phyloP scores from a whole-genome alignment of 495 filamentous ascomycete genomes.

The Penicillium ochrochloron region DNA sequence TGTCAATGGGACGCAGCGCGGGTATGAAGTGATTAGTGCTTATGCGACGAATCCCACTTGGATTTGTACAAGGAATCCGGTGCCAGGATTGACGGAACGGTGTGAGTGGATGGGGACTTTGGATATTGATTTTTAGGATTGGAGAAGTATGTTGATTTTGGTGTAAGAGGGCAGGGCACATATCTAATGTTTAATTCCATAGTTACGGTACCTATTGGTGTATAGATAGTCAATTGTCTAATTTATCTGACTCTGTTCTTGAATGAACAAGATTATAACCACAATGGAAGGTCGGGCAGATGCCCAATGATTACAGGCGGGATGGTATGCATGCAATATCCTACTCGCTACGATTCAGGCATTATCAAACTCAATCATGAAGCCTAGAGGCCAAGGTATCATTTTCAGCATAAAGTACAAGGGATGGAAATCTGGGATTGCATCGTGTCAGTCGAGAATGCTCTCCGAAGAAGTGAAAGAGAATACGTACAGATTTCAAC shows the following conservation, averaged over 20 bases:
- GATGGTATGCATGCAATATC: neutral
- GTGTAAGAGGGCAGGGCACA: too few relatives aligned
- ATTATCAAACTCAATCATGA: neutral
- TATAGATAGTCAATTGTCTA: too few relatives aligned
- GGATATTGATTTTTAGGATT: conserved; percentile 1
- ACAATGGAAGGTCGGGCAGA: too few relatives aligned
- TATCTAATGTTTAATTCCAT: too few relatives aligned
- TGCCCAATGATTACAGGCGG: too few relatives aligned
- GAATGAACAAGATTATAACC: too few relatives aligned
- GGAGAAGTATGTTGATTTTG: too few relatives aligned
- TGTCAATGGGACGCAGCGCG: conserved; percentile 4
- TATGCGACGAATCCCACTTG: conserved; percentile 12
- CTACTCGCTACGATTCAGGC: neutral
- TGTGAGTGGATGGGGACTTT: conserved; percentile 12
- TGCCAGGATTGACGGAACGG: conserved; percentile 2
- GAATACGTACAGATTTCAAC: conserved; percentile 2
- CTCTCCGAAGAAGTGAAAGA: neutral
- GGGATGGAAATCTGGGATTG: neutral
- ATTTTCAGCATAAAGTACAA: conserved; percentile 6
- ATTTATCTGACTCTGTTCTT: too few relatives aligned
- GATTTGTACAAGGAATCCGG: conserved; percentile 13
- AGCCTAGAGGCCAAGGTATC: neutral
- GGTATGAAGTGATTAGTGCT: conserved; percentile 10
- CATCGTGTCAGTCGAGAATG: neutral
- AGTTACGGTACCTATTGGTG: too few relatives aligned